Conservation (phyloP, 2,329 filamentous ascomycete species). For the Apiospora sp. region DNA sequence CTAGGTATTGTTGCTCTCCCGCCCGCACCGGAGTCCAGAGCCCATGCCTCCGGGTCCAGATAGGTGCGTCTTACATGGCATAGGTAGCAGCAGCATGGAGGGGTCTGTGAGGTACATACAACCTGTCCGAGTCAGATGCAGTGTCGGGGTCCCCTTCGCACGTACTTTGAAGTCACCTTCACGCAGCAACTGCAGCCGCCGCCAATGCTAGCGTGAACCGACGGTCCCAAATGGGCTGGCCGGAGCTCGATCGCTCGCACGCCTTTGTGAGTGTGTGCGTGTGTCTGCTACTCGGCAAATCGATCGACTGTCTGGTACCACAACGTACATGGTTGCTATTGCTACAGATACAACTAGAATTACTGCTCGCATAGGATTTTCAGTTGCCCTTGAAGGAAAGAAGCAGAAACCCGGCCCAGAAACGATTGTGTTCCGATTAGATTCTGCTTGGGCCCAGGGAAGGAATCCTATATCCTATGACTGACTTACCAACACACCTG, state of each 20-base stretch:
- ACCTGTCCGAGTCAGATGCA: slow-evolving; percentile 4
- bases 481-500: neutral
- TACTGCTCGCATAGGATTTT: neutral
- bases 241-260: neutral
- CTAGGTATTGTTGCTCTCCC: slow-evolving; percentile 8
- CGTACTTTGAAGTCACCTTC: neutral
- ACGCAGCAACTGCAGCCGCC: slow-evolving; percentile 15
- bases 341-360: neutral
- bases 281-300: slow-evolving; percentile 24
- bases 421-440: neutral
- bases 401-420: neutral
- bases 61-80: neutral
- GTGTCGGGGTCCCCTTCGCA: slow-evolving; percentile 1
- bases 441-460: neutral
- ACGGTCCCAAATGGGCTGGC: slow-evolving; percentile 21
- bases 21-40: slow-evolving; percentile 14
- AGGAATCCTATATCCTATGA: neutral
- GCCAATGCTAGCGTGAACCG: slow-evolving; percentile 10
- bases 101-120: slow-evolving; percentile 11
- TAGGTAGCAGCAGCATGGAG: slow-evolving; percentile 1
- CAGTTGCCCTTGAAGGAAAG: neutral
- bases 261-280: slow-evolving; percentile 9
- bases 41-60: slow-evolving; percentile 12
- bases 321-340: neutral
- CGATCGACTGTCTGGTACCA: slow-evolving; percentile 20